phyloP scores from a whole-genome alignment of 2,329 filamentous ascomycete species.

The Cordyceps militaris region DNA sequence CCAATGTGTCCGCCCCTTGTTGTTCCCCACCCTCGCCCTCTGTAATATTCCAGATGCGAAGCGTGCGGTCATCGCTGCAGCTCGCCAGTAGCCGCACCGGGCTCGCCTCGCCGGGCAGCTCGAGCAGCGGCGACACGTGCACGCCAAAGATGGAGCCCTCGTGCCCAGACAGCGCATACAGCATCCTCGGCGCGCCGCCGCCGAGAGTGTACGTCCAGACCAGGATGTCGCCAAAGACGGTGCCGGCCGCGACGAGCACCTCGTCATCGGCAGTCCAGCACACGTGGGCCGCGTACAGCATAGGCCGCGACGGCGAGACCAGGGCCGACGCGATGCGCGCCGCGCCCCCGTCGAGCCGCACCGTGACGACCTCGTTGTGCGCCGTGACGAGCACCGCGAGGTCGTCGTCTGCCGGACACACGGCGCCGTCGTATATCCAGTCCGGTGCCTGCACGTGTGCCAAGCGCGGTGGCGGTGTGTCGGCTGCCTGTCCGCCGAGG shows the following conservation, averaged over 20 bases:
- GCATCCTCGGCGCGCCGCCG: slow-evolving; percentile 31
- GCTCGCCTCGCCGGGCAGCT: slow-evolving; percentile 28
- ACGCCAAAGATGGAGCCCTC: slow-evolving; percentile 94
- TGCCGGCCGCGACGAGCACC: slow-evolving; percentile 77
- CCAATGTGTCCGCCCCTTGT: too few relatives aligned
- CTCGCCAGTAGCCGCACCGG: slow-evolving; percentile 69
- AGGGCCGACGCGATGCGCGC: slow-evolving; percentile 42
- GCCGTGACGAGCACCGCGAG: slow-evolving; percentile 66
- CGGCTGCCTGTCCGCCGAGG: neutral
- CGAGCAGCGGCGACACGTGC: slow-evolving; percentile 57
- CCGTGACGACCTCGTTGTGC: slow-evolving; percentile 70
- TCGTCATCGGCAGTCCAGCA: slow-evolving; percentile 48
- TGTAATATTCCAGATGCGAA: slow-evolving; percentile 80
- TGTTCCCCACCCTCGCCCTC: slow-evolving; percentile 28
- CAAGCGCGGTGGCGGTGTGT: neutral
- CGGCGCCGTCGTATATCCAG: slow-evolving; percentile 67
- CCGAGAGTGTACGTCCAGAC: slow-evolving; percentile 65
- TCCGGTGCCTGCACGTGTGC: slow-evolving; percentile 50
- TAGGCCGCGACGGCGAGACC: slow-evolving; percentile 65
- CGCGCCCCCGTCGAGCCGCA: slow-evolving; percentile 26
- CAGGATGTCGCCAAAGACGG: slow-evolving; percentile 89
- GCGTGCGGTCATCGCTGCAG: slow-evolving; percentile 90
- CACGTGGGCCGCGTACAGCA: slow-evolving; percentile 79
- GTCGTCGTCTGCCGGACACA: slow-evolving; percentile 38
- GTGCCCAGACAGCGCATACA: slow-evolving; percentile 58